Evolutionary conservation across 1,139 yeast species (phyloP), one percentile per base, ranked within the genome.

Genomic region (Magnusiomyces clavatus): DNA sequence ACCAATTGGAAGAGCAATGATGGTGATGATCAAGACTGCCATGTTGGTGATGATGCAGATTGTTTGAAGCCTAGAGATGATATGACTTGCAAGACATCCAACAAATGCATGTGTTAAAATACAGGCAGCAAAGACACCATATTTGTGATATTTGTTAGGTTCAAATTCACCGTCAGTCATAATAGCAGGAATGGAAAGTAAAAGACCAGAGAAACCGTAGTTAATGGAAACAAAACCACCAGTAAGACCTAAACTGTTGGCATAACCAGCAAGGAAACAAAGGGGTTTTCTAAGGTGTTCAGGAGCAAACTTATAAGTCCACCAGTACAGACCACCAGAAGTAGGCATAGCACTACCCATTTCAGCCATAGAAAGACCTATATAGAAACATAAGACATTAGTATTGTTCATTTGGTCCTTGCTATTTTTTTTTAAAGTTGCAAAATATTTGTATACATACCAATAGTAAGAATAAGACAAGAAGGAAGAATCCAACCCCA

Each of bases 281-380:
- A 78, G 59, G 1, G 76, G 70, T n/a, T 69, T 68, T 61, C 73
- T 67, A 53, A 66, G 59, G n/a, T 60, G 62, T 51, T 66, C 67
- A 6, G 83, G 85, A 6, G 85, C 78, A 57, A 77, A 79, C 60
- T 75, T 71, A 60, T 69, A 75, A 1, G 83, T 77, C 80, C 80
- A 78, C 57, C 71, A 71, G 60, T 59, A 59, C 46, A 83, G 70
- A 3, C 88, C 89, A 51, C 89, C 89, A 19, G 82, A 75, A 1
- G 89, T 83, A 46, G 89, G 89, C 60, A 80, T 78, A 6, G 86
- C 76, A 36, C 82, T 76, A 5, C 82, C 83, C 52, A 82, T 66
- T 58, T 82, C 82, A 2, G 85, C 76, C 75, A 83, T 77, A 1
- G 82, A 73, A 12, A 74, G 34, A n/a, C 46, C 46, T 24, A 24